Base-by-base conservation (phyloP, 225 moss, liverwort and hornwort genomes). In the Physcomitrellopsis africana region DNA sequence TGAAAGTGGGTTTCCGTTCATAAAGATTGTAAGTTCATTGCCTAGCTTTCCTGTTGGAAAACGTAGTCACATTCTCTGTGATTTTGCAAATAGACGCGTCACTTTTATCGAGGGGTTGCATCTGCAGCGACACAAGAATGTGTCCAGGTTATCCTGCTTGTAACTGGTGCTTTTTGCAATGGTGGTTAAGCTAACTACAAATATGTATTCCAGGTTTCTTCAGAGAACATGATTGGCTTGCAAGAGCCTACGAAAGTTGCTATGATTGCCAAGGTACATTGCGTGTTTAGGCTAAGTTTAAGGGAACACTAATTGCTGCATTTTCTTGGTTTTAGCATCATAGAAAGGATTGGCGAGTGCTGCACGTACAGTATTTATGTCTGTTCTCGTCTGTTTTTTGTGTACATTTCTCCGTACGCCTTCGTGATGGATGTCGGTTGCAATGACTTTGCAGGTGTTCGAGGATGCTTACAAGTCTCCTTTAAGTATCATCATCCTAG, bases 381-480 rank as follows among this genome's bases (percentile, higher is more conserved):
- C 15, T 20, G 5, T 42, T 68, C 52, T 70, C 47, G 2, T 18
- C 66, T 71, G 44, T 41, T 55, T 41, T 55, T 57, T 6, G 3
- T 51, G 8, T 58, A 6, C 69, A 44, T 15, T 63, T 13, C 56
- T 53, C 23, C 53, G 8, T 53, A 22, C 17, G 24, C 51, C 2
- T 68, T 19, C 10, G 32, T 29, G 19, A 26, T 74, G 73, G 14
- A 73, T 12, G 10, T 19, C 75, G 74, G 48, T 51, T 70, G 44
- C 61, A 58, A 69, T 56, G 67, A 52, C 59, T 51, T 80, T 37
- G 71, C 83, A 97, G 96, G 92, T 92, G 9, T 99, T 99, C 74
- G 97, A 99, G 74, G 94, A 99, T 85, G 94, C 94, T 43, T 94
- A 99, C 61, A 99, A 94, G 73, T 92, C 97, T 67, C 97, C 97